A percentile compares a stretch with the other conserved stretches of the same genome.
These are phyloP conservation scores for Ceratocystis eucalypticola DNA, from an alignment of 2,329 filamentous ascomycete genomes.

Conservation along the genomic window DNA sequence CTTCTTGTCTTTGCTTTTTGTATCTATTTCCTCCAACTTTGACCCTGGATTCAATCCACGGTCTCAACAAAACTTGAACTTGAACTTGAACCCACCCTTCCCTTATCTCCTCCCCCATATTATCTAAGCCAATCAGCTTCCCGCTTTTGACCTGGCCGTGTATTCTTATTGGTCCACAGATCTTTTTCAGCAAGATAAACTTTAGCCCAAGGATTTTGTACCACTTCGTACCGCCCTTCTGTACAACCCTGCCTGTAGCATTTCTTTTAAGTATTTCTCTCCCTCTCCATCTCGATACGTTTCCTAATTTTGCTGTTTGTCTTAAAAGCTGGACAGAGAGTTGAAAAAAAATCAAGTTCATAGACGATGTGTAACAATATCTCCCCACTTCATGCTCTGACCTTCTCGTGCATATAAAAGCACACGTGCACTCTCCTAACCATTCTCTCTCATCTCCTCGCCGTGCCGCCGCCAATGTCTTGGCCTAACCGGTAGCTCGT, in stretches of 20 bases:
- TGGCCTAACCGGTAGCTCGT: conserved; percentile 77
- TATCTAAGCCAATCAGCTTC: neutral
- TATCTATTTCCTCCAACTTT: neutral
- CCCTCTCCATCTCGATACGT: neutral
- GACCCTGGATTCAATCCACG: neutral
- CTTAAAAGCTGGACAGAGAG: neutral
- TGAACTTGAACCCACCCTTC: neutral
- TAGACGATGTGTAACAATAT: neutral
- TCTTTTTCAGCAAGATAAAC: no score
- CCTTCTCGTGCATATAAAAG: no score
- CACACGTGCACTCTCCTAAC: no score
- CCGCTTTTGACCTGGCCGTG: neutral
- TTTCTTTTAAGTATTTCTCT: neutral
- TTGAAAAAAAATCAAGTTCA: neutral
- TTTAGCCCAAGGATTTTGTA: neutral
- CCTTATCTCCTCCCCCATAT: neutral
- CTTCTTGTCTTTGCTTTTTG: neutral
- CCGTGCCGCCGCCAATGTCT: conserved; percentile 59
- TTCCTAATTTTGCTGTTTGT: neutral
- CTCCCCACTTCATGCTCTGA: neutral
- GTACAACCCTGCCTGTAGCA: neutral
- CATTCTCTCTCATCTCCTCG: conserved; percentile 32
- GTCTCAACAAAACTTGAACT: neutral
- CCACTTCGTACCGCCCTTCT: neutral
- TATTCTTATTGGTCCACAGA: neutral